Evolutionary conservation across 202 grass and related monocot genomes (phyloP).

Genomic region (Eragrostis tef): DNA sequence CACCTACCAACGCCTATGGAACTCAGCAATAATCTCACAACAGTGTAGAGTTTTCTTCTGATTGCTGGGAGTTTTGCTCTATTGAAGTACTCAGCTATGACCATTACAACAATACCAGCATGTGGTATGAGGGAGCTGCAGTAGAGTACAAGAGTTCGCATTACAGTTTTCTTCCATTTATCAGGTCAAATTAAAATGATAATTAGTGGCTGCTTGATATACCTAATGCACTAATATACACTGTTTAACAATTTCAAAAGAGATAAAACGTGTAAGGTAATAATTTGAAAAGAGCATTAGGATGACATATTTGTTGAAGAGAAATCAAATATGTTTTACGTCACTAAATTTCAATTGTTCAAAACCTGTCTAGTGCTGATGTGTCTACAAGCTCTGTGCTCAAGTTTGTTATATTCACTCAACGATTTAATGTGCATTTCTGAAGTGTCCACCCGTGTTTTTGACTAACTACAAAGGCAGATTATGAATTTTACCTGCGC

Average conservation of each 20-base stretch:
- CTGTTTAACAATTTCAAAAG: neutral
- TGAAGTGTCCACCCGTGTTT: neutral
- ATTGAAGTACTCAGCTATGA: conserved; percentile 60
- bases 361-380: neutral
- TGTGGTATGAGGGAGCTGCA: conserved; percentile 64
- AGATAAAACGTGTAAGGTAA: no score
- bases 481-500: conserved; percentile 48
- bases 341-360: neutral
- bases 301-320: neutral
- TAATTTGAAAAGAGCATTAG: neutral
- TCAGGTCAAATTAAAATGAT: neutral
- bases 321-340: neutral
- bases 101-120: conserved; percentile 45
- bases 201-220: neutral
- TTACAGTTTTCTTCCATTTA: conserved; percentile 2
- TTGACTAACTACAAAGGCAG: neutral
- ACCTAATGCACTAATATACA: neutral
- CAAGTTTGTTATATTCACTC: neutral
- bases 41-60: conserved; percentile 66
- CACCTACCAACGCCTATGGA: conserved; percentile 74
- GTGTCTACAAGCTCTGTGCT: neutral
- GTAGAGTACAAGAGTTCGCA: neutral
- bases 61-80: conserved; percentile 54
- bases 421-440: neutral
- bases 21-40: conserved; percentile 51